Conservation (phyloP, 768 basidiomycete species). For the Suillus clintonianus region DNA sequence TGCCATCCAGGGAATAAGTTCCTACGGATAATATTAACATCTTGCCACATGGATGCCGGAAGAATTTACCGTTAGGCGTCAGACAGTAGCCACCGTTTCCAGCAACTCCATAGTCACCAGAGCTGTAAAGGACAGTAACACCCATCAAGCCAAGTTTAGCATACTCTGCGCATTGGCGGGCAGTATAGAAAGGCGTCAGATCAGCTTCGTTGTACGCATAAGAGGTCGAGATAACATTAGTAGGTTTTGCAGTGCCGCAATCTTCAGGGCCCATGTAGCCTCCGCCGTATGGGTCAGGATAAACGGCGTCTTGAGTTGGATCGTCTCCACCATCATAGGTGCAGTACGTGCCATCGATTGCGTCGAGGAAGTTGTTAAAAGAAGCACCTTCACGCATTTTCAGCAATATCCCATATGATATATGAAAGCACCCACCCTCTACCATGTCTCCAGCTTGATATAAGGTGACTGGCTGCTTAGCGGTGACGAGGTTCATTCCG, state of each 20-base stretch:
- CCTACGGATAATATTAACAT: conserved; percentile 20
- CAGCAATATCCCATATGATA: no score
- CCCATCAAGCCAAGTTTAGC: conserved; percentile 46
- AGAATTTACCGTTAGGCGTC: conserved; percentile 23
- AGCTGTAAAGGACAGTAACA: conserved; percentile 43
- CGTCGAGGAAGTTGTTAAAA: conserved; percentile 39
- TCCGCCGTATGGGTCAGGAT: conserved; percentile 23
- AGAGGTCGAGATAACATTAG: conserved; percentile 44
- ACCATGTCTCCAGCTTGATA: conserved; percentile 47
- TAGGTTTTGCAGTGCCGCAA: conserved; percentile 37
- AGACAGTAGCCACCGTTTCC: conserved; percentile 35
- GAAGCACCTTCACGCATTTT: conserved; percentile 18
- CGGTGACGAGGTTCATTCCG: conserved; percentile 47
- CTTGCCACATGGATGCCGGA: background rate
- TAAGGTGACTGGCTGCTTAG: conserved; percentile 40
- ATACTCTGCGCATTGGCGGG: conserved; percentile 47
- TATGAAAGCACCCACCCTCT: conserved; percentile 30
- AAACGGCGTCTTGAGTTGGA: conserved; percentile 24
- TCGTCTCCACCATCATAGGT: conserved; percentile 39
- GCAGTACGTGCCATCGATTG: conserved; percentile 36
- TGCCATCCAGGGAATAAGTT: conserved; percentile 21
- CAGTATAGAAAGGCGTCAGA: conserved; percentile 35
- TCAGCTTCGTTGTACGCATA: conserved; percentile 41
- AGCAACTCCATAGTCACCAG: conserved; percentile 49
- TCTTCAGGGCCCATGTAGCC: conserved; percentile 33